phyloP scores from a whole-genome alignment of 1,284 basidiomycete genomes.

The Puccinia novopanici region DNA sequence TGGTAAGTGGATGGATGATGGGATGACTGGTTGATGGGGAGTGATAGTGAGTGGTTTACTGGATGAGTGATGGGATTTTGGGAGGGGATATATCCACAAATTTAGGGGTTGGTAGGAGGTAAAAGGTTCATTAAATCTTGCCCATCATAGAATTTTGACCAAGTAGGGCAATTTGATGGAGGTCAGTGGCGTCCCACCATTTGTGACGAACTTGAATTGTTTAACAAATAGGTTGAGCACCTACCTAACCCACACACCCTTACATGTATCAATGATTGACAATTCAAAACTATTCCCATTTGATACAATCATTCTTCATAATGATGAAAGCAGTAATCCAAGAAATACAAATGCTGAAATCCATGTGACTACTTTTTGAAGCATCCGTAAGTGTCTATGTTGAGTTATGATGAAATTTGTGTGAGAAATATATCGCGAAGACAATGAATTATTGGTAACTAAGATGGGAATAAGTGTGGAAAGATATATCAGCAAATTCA shows the following conservation, averaged over 20 bases:
- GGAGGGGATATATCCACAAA: too few species aligned
- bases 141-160: too few species aligned
- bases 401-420: not conserved
- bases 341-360: constrained; percentile 26
- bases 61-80: too few species aligned
- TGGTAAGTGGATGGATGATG: too few species aligned
- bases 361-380: constrained; percentile 25
- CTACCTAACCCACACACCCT: not conserved
- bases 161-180: too few species aligned
- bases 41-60: too few species aligned
- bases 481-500: not conserved
- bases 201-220: not conserved
- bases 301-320: not conserved
- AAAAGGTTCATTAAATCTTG: too few species aligned
- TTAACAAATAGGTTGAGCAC: not conserved
- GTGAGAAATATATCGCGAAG: not conserved
- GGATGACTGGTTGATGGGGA: too few species aligned
- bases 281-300: not conserved
- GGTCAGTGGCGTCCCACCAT: too few species aligned
- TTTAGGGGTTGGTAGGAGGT: too few species aligned
- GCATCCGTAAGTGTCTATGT: not conserved
- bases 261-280: not conserved
- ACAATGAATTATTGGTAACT: not conserved
- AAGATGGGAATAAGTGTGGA: not conserved
- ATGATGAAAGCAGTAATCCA: constrained; percentile 4